phyloP scores from a whole-genome alignment of 2,329 filamentous ascomycete species.

The Xylaria sp. region DNA sequence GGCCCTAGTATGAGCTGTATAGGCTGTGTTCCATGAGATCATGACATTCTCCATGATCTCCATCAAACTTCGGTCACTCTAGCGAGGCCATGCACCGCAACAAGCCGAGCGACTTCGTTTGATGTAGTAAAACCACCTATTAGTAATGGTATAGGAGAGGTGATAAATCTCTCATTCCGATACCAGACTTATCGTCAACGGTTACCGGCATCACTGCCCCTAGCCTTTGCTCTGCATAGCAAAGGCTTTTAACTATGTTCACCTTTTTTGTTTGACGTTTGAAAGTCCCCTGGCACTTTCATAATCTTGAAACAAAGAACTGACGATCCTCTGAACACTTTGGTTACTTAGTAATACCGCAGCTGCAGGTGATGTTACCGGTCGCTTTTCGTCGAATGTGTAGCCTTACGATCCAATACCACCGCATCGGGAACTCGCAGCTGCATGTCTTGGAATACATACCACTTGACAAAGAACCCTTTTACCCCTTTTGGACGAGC shows the following conservation, averaged over 20 bases:
- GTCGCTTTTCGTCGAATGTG: conserved; percentile 41
- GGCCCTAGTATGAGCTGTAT: conserved; percentile 6
- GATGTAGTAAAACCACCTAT: conserved; percentile 12
- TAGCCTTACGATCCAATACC: conserved; percentile 44
- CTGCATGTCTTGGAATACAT: conserved; percentile 45
- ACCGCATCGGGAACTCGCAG: conserved; percentile 47
- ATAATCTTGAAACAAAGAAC: conserved; percentile 13
- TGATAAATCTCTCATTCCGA: conserved; percentile 11
- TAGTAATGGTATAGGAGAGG: conserved; percentile 12
- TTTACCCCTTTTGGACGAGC: conserved; percentile 43
- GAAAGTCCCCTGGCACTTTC: not conserved
- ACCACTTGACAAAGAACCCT: conserved; percentile 40
- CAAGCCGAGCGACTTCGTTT: conserved; percentile 13
- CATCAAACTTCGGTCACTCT: conserved; percentile 17
- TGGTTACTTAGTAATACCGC: conserved; percentile 13
- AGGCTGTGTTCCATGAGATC: conserved; percentile 35
- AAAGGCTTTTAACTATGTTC: not conserved
- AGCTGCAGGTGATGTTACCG: conserved; percentile 41
- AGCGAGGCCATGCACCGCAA: conserved; percentile 21
- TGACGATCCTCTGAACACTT: not conserved
- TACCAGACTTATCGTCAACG: not conserved
- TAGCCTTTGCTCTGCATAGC: not conserved
- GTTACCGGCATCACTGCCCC: not conserved
- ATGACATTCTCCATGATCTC: conserved; percentile 27
- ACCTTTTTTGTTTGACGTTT: not conserved